Base-by-base conservation (phyloP, 805 yeast genomes). In the Diddensiella transvaalensis region DNA sequence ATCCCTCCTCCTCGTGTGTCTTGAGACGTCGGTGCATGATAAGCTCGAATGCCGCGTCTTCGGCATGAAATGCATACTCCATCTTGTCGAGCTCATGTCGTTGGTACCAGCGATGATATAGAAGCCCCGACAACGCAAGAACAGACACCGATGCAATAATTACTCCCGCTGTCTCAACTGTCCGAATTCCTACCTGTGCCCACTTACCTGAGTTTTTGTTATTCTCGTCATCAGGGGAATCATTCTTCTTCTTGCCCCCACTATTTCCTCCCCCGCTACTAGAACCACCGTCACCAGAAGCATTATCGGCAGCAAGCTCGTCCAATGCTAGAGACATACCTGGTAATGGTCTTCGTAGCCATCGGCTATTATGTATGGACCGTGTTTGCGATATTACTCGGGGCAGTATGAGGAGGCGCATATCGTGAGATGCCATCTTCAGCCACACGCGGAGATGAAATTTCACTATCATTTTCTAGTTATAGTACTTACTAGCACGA, bases 51-150 rank as follows among this genome's bases (percentile, higher is more conserved):
- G 85, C 80, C 0, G 83, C 78, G 52, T 83, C 87, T 3, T 85
- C 88, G 23, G 68, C 72, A 8, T 82, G 81, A 53, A 86, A 85
- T 0, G 93, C 87, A 10, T 57, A 56, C 44, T 77, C 76, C 71
- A 86, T 85, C 61, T 85, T 85, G 43, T 70, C 69, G 19, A 83
- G 61, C 0, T 85, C 88, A 55, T 79, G 84, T 2, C 53, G 42
- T 39, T 76, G 71, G 63, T 86, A 86, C 42, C 77, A 68, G 40
- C 72, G 71, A 60, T 86, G 95, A 61, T 86, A 86, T 11, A 77
- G 57, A n/a, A 79, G 60, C 2, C 95, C 95, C 2, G 91, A 85
- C 1, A 79, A 66, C 0, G 86, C 91, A 15, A 87, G 71, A 32
- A 86, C 78, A 2, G 79, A 73, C 30, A 86, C 64, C 2, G 90